Evolutionary conservation across 768 basidiomycete genomes (phyloP), one percentile per base, ranked within the genome.

Genomic region (Rhodotorula toruloides): DNA sequence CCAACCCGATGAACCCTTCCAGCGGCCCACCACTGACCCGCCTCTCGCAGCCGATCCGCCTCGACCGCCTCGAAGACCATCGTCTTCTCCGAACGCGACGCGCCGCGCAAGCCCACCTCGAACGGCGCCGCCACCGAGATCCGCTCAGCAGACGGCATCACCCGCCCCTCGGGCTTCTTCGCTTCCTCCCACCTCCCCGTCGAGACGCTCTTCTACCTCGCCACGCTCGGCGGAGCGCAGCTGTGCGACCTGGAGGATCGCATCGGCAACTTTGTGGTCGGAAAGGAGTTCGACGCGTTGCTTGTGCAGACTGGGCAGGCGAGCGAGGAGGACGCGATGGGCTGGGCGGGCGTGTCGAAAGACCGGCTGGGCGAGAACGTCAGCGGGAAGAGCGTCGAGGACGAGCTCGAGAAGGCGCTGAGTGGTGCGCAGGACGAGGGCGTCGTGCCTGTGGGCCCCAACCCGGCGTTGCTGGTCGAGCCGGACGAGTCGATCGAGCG

Each of bases 201-300:
- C 50, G 79, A 87, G 11, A 84, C 90, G 3, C 80, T 96, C 58
- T 81, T 97, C 61, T 87, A 91, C 80, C 86, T 97, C 58, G 93
- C 94, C 14, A 98, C 94, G 8, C 79, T 87, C 31, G 94, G 94
- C 40, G 94, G 94, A 2, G 94, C 94, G 3, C 81, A 84, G 31
- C 85, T 97, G 0, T 93, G 91, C 74, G 81, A 81, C 56, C 78
- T 96, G 17, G 81, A 84, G 58, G 77, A 83, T 32, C 82, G 80
- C 46, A 81, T 89, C 22, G 94, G 94, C 12, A 87, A 86, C 25
- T 89, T 98, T 68, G 80, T 80, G 21, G 79, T 81, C 5, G 91
- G 90, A 4, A 94, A 91, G 79, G 86, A 84, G 68, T 97, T 97
- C 74, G 94, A 98, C 75, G 94, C 94, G 0, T 78, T 97, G 13